Base-by-base conservation (phyloP, 768 basidiomycete genomes). In the Xanthoconium stramineum region DNA sequence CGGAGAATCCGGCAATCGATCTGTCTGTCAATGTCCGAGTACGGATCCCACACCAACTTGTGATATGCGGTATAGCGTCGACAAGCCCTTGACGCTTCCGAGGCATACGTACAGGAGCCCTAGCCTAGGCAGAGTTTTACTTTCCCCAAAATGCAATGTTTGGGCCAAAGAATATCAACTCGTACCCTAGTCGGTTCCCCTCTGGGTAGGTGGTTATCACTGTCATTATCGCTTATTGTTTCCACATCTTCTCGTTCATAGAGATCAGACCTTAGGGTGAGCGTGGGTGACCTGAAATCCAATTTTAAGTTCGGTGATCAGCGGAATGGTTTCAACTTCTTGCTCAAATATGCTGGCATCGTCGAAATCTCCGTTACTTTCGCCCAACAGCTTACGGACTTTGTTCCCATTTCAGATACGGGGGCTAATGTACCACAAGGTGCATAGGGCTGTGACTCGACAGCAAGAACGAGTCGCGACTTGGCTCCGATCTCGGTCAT, bases 351-450 rank as follows among this genome's bases (percentile, higher is more conserved):
- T 52, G 42, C 39, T 14, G n/a, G 28, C 47, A 11, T 44, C 50
- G 32, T 45, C 35, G 45, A 57, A 58, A 15, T 29, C 10, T 57
- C 67, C 68, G 69, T 53, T 50, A 30, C 62, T 67, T 64, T 69
- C 63, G 68, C 58, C 37, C 43, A 54, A 19, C 47, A 43, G 5
- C 40, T 57, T 57, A 48, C 30, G 44, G 43, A 24, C 40, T 43
- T 54, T 20, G 2, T 24, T 24, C 24, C 46, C 47, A 47, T 57
- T 58, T 44, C 44, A 57, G 56, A 24, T 37, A 42, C 20, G 55
- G 53, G 45, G 49, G 33, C 35, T 43, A 60, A 40, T 19, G 58
- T 58, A 13, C 45, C 17, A 17, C n/a, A 32, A 6, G 32, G 10
- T 51, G 46, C 42, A 50, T 49, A 17, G 32, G 37, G 20, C 8